phyloP scores from a whole-genome alignment of 2,329 filamentous ascomycete species.

The Capronia americana region DNA sequence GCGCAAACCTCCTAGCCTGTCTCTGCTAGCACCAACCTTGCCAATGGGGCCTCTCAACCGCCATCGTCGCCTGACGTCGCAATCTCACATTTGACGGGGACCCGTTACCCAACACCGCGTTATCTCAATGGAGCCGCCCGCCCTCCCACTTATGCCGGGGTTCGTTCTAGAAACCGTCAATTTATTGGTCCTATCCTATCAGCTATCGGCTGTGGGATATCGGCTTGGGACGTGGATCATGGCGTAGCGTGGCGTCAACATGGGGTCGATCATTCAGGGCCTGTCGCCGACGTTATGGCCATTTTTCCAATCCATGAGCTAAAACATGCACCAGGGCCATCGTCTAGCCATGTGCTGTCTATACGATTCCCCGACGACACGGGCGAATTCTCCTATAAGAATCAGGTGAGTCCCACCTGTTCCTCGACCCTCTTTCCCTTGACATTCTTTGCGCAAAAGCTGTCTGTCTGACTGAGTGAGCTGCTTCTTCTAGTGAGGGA shows the following conservation, averaged over 20 bases:
- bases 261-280: neutral
- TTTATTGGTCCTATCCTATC: conserved; percentile 13
- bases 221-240: conserved; percentile 4
- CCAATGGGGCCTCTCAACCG: neutral
- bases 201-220: conserved; percentile 1
- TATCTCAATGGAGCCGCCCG: conserved; percentile 7
- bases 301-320: neutral
- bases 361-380: neutral
- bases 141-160: conserved; percentile 7
- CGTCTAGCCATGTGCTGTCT: neutral
- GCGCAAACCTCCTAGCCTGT: conserved; percentile 2
- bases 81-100: conserved; percentile 22
- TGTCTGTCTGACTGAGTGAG: neutral
- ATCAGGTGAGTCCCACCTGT: neutral
- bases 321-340: neutral
- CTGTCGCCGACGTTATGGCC: neutral
- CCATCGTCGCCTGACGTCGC: conserved; percentile 17
- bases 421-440: neutral
- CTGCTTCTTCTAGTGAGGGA: conserved; percentile 3
- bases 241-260: conserved; percentile 11
- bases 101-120: neutral
- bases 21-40: conserved; percentile 1
- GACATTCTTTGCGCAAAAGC: neutral
- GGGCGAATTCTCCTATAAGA: conserved; percentile 9
- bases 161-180: conserved; percentile 16